Conservation (phyloP, 1,139 yeast genomes). For the Suhomyces kunorum region DNA sequence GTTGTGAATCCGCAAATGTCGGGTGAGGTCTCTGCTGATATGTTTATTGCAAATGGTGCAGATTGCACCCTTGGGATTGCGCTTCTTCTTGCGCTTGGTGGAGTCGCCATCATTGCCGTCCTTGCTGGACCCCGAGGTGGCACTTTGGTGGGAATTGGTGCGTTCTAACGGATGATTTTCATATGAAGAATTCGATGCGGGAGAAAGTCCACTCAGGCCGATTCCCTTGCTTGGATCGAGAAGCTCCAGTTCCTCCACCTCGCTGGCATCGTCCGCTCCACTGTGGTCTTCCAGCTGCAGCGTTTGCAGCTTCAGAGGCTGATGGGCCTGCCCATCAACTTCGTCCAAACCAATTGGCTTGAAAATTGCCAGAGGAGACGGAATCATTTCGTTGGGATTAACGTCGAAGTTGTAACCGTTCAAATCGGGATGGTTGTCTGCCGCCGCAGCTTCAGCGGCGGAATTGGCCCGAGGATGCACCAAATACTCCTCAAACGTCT, state of each 20-base stretch:
- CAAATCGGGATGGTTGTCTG: slow-evolving; percentile 17
- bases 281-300: background rate
- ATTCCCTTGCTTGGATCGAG: slow-evolving; percentile 1
- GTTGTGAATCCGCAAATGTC: slow-evolving; percentile 51
- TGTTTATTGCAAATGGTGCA: slow-evolving; percentile 46
- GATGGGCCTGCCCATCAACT: slow-evolving; percentile 10
- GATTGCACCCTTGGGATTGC: slow-evolving; percentile 40
- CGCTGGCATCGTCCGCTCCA: background rate
- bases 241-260: slow-evolving; percentile 1
- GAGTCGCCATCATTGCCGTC: slow-evolving; percentile 10
- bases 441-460: background rate
- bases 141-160: slow-evolving; percentile 29
- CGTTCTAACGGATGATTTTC: slow-evolving; percentile 10
- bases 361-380: slow-evolving; percentile 8
- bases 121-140: slow-evolving; percentile 17
- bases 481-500: slow-evolving; percentile 12
- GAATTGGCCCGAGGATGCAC: slow-evolving; percentile 4
- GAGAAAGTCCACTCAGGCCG: slow-evolving; percentile 2
- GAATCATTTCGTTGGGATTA: slow-evolving; percentile 9
- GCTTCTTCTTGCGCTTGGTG: slow-evolving; percentile 27
- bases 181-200: slow-evolving; percentile 7
- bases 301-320: background rate
- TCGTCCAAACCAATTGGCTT: slow-evolving; percentile 7
- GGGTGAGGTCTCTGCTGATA: slow-evolving; percentile 45
- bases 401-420: slow-evolving; percentile 27